Base-by-base conservation (phyloP, 106 monocot genomes). In the Apostasia shenzhenica region DNA sequence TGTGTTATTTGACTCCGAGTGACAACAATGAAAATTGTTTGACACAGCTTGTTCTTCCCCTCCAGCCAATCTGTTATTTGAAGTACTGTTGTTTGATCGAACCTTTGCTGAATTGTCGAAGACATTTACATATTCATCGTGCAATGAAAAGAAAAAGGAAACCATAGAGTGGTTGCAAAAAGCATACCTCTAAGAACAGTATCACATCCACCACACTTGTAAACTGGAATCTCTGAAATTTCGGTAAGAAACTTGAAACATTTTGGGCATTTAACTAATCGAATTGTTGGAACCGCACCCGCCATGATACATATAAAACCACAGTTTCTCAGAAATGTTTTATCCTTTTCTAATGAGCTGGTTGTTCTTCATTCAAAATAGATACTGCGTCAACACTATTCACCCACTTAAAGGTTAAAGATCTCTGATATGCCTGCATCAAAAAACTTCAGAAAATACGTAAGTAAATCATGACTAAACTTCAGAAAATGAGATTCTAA, bases 261-360 rank as follows among this genome's bases (percentile, higher is more conserved):
- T 72, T 85, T 89, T 1, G 85, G 85, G 55, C 88, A 89, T 74
- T 50, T 79, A 5, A 85, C 88, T 41, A 77, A 68, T 39, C 85
- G 84, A 61, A 65, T 6, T 2, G 3, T 43, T 49, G 65, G 48
- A 49, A 26, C 6, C 43, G 6, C 48, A 43, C 8, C 37, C 48
- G 47, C 65, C 65, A 65, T 65, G 47, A 47, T 50, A 26, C 66
- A 13, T 66, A 48, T n/a, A 3, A 38, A 26, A 38, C 37, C 37
- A 38, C 47, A 39, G 9, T 50, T 47, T 26, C 3, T 37, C 13
- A 45, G 62, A 3, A 62, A 8, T 7, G 40, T 14, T 8, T 38
- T 49, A n/a, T 39, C 47, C 6, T 3, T 48, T 37, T 39, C 3
- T 8, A 47, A 1, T 66, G 0, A 38, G 49, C 38, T n/a, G 5